Conservation (phyloP, 2,329 filamentous ascomycete genomes). For the Cladobotryum mycophilum region DNA sequence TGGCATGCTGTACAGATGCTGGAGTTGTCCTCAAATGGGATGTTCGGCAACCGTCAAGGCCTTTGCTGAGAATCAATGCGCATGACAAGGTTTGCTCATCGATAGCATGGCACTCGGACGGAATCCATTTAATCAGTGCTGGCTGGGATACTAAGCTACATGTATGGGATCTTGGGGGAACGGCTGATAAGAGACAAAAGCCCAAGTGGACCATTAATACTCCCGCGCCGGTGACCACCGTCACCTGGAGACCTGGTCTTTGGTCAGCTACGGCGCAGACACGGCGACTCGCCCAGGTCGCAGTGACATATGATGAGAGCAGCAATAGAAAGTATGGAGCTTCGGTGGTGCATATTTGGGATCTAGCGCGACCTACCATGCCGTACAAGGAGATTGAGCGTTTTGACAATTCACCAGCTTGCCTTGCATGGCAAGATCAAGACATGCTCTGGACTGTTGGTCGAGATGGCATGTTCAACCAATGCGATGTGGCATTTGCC, state of each 20-base stretch:
- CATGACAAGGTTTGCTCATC: conserved; percentile 55
- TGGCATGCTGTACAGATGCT: conserved; percentile 59
- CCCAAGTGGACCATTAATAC: conserved; percentile 56
- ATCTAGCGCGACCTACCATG: conserved; percentile 60
- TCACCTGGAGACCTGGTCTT: conserved; percentile 58
- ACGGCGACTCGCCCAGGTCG: conserved; percentile 54
- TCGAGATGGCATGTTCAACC: conserved; percentile 54
- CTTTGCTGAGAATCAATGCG: conserved; percentile 53
- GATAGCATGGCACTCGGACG: conserved; percentile 63
- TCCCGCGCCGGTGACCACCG: conserved; percentile 52
- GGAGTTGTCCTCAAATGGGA: conserved; percentile 61
- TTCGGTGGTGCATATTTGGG: conserved; percentile 59
- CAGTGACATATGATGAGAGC: conserved; percentile 55
- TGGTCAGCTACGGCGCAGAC: conserved; percentile 60
- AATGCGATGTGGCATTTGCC: conserved; percentile 60
- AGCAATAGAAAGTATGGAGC: conserved; percentile 49
- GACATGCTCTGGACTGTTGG: conserved; percentile 62
- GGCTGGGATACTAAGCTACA: conserved; percentile 56
- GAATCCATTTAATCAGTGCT: conserved; percentile 57
- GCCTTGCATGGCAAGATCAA: conserved; percentile 57
- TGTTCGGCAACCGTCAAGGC: conserved; percentile 46
- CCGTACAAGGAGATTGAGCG: conserved; percentile 60
- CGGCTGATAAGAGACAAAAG: conserved; percentile 58
- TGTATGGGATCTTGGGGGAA: conserved; percentile 58
- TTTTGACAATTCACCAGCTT: conserved; percentile 52